phyloP scores from a whole-genome alignment of 208 protist genomes.

The Hexamita inflata region DNA sequence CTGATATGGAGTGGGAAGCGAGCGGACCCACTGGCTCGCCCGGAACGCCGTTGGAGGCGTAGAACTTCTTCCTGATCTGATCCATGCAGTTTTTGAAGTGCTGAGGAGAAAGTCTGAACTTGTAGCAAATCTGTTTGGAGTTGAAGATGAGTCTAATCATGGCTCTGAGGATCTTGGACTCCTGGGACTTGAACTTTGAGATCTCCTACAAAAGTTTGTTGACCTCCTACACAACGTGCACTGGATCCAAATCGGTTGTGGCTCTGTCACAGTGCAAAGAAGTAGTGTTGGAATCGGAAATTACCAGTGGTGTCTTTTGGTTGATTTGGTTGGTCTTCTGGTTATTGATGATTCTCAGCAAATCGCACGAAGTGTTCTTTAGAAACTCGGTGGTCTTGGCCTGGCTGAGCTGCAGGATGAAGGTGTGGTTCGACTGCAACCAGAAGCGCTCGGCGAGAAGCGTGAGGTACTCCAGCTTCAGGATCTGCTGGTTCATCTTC shows the following conservation, averaged over 20 bases:
- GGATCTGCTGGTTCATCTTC: too few relatives aligned
- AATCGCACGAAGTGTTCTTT: too few relatives aligned
- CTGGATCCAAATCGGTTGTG: conserved; percentile 30
- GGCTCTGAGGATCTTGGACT: conserved; percentile 40
- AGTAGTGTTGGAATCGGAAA: too few relatives aligned
- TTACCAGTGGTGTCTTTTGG: too few relatives aligned
- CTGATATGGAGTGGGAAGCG: conserved; percentile 93
- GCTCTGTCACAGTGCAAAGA: too few relatives aligned
- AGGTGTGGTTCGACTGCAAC: too few relatives aligned
- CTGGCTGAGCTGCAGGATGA: too few relatives aligned
- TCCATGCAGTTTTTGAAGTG: conserved; percentile 87
- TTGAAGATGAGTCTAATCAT: conserved; percentile 77
- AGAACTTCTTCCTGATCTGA: conserved; percentile 77
- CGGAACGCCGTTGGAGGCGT: conserved; percentile 67
- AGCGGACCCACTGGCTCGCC: conserved; percentile 93
- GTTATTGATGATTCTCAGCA: too few relatives aligned
- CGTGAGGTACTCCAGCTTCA: neutral
- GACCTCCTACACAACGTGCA: conserved; percentile 26
- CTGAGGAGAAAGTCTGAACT: conserved; percentile 71
- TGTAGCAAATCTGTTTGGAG: conserved; percentile 69
- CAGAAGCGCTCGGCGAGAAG: neutral
- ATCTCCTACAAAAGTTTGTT: conserved; percentile 5
- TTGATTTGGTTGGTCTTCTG: too few relatives aligned
- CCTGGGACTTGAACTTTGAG: neutral
- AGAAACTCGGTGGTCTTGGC: too few relatives aligned